Evolutionary conservation across 2,329 filamentous ascomycete genomes (phyloP), one percentile per base, ranked within the genome.

Genomic region (Fusarium albidum): DNA sequence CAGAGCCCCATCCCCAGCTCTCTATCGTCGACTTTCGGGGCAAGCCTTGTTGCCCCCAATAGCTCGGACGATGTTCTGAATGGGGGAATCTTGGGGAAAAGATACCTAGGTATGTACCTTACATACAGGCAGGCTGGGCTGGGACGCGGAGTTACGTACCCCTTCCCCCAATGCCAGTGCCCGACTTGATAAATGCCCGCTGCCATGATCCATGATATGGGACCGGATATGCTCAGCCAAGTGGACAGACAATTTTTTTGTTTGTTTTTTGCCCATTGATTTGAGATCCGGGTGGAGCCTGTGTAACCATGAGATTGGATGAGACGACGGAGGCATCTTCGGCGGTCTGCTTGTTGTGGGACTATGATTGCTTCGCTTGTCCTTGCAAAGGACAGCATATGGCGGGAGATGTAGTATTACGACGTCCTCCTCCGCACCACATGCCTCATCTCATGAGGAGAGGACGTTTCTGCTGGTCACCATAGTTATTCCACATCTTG

Each of bases 1-100:
- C 61, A 65, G 59, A 48, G n/a, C n/a, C 62, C 44, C 49, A 21
- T 21, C 21, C 21, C 61, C 46, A 56, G 55, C 51, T 40, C 58
- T 32, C 47, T n/a, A 33, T 38, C 44, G 35, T 49, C 21, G 21
- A 21, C 21, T 34, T 52, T 59, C 55, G 51, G 58, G 61, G 55
- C 44, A 64, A 55, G 53, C 53, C 51, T 57, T 49, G 49, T 42
- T 55, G 47, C 37, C 52, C 54, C 46, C 41, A 50, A 58, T 28
- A 48, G 33, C 37, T 33, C 57, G 52, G 62, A 55, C 47, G n/a
- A 56, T 47, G 51, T 49, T 14, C 63, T 54, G 37, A 52, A 65
- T 59, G 17, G 54, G 60, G 55, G 29, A 55, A 59, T 52, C 47
- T 59, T 52, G 42, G 57, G 33, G 52, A 49, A 49, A 15, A 17